Evolutionary conservation across 805 yeast genomes (phyloP).

Genomic region (Metschnikowia koreensis): DNA sequence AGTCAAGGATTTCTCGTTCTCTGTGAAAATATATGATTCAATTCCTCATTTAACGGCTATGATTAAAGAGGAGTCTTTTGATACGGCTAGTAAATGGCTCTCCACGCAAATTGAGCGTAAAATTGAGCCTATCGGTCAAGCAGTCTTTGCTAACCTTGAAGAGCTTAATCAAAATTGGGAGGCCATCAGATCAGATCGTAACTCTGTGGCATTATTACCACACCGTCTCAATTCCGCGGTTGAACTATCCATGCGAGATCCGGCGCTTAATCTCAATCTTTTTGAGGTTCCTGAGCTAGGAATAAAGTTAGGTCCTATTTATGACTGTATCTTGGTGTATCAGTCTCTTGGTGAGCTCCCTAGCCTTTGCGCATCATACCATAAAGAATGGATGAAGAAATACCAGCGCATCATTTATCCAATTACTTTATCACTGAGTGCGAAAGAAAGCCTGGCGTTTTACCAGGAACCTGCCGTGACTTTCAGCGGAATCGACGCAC

Average conservation of each 20-base stretch:
- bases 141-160: conserved; percentile 52
- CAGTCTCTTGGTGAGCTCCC: conserved; percentile 66
- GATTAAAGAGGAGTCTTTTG: conserved; percentile 72
- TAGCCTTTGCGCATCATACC: conserved; percentile 59
- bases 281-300: conserved; percentile 38
- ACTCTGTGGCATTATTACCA: conserved; percentile 39
- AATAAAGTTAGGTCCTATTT: conserved; percentile 69
- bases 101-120: conserved; percentile 59
- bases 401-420: conserved; percentile 72
- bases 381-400: conserved; percentile 68
- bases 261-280: conserved; percentile 47
- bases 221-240: conserved; percentile 84
- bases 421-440: conserved; percentile 36
- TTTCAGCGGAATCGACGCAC: conserved; percentile 30
- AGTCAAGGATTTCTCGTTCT: conserved; percentile 70
- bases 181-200: conserved; percentile 41
- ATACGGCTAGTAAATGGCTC: conserved; percentile 64
- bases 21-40: conserved; percentile 68
- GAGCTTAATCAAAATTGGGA: conserved; percentile 63
- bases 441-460: conserved; percentile 24
- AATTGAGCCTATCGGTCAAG: conserved; percentile 55
- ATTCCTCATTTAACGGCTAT: conserved; percentile 72
- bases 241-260: conserved; percentile 71
- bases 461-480: conserved; percentile 33
- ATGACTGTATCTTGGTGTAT: conserved; percentile 80